These are phyloP conservation scores for Ramaria sp. DNA, from an alignment of 768 basidiomycete species.

Conservation along the genomic window DNA sequence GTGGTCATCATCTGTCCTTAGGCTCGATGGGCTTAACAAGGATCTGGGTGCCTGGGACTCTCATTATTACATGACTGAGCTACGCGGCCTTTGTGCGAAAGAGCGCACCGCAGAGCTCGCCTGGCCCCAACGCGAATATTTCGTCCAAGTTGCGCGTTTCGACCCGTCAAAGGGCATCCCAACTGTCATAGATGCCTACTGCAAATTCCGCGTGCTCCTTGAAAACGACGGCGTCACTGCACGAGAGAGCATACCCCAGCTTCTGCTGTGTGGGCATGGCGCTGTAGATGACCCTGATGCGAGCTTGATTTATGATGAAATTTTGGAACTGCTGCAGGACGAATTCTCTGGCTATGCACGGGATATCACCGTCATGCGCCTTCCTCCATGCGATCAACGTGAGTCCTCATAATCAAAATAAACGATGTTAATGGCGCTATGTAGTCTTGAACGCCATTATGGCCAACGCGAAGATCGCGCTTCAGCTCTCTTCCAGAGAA, in stretches of 20 bases:
- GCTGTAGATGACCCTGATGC: slow-evolving; percentile 94
- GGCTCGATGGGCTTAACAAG: slow-evolving; percentile 94
- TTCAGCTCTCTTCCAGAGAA: slow-evolving; percentile 88
- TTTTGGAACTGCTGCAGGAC: slow-evolving; percentile 47
- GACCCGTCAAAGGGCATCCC: slow-evolving; percentile 83
- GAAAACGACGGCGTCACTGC: slow-evolving; percentile 30
- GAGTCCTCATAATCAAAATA: slow-evolving; percentile 17
- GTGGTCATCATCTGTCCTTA: slow-evolving; percentile 17
- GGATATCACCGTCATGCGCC: slow-evolving; percentile 67
- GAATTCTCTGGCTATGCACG: slow-evolving; percentile 42
- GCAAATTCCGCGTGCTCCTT: slow-evolving; percentile 66
- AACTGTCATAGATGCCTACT: slow-evolving; percentile 80
- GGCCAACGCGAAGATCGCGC: slow-evolving; percentile 80
- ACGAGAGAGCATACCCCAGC: slow-evolving; percentile 54
- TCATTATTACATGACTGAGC: slow-evolving; percentile 86
- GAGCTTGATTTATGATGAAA: slow-evolving; percentile 80
- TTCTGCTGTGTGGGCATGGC: slow-evolving; percentile 82
- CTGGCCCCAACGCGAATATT: slow-evolving; percentile 77
- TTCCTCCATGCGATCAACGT: slow-evolving; percentile 81
- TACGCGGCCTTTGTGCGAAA: slow-evolving; percentile 62
- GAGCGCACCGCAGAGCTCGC: slow-evolving; percentile 73
- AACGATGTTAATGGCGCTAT: slow-evolving; percentile 6
- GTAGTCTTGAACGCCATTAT: slow-evolving; percentile 79
- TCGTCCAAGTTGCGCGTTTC: slow-evolving; percentile 90
- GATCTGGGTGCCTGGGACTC: slow-evolving; percentile 69